Conservation (phyloP, 768 basidiomycete genomes). For the Kwoniella botswanensis region DNA sequence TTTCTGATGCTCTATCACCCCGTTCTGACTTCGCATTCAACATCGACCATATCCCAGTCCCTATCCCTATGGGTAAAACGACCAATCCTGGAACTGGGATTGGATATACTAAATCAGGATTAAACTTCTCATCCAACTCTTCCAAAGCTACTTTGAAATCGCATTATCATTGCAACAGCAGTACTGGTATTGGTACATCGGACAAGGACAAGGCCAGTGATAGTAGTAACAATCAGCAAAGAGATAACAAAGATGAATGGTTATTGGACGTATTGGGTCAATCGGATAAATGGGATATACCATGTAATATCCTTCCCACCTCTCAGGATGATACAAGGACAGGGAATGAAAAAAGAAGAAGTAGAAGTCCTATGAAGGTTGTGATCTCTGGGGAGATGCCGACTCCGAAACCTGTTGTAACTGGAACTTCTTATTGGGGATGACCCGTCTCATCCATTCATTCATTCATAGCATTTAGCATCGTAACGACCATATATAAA, state of each 20-base stretch:
- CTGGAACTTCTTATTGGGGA: slow-evolving; percentile 7
- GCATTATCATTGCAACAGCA: neutral
- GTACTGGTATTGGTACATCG: neutral
- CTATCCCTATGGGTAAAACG: neutral
- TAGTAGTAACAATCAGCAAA: neutral
- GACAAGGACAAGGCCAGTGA: neutral
- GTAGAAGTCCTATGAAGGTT: neutral
- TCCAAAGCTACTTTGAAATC: neutral
- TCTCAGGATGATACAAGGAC: neutral
- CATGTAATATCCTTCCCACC: neutral
- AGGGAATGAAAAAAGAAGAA: neutral
- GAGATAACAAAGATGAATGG: neutral
- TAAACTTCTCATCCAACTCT: neutral
- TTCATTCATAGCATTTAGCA: neutral
- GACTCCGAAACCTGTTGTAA: slow-evolving; percentile 2
- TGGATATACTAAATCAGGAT: neutral
- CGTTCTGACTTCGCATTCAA: slow-evolving; percentile 1
- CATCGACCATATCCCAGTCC: neutral
- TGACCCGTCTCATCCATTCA: neutral
- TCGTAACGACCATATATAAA: too few relatives aligned
- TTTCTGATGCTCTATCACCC: neutral
- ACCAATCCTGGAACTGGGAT: neutral
- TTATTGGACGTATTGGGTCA: neutral
- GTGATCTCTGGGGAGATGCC: slow-evolving; percentile 11
- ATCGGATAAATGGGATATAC: neutral